Conservation (phyloP, 257 asterid genomes). For the Avicennia marina region DNA sequence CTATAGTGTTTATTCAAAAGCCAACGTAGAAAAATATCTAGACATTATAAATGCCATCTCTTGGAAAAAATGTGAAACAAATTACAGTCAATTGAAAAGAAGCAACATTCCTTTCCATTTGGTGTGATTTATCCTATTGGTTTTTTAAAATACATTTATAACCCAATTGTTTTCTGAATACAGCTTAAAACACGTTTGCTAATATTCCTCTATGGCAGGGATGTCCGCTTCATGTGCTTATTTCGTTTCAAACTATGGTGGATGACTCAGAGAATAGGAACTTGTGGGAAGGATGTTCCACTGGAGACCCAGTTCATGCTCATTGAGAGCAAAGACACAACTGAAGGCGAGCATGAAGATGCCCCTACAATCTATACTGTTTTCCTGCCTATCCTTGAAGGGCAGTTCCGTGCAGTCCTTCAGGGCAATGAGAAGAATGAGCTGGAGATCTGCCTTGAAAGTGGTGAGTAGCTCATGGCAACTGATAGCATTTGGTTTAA, state of each 20-base stretch:
- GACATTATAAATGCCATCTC: no score
- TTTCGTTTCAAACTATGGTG: slow-evolving; percentile 99
- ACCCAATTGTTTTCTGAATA: not conserved
- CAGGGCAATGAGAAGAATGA: slow-evolving; percentile 85
- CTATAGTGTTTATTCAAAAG: no score
- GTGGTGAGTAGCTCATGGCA: slow-evolving; percentile 56
- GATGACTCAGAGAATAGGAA: slow-evolving; percentile 98
- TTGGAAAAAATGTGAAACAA: no score
- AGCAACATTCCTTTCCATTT: no score
- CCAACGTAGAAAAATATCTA: no score
- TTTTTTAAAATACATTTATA: not conserved
- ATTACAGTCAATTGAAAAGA: no score
- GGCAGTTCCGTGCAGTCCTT: slow-evolving; percentile 92
- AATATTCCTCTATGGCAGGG: slow-evolving; percentile 37
- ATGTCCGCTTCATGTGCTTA: slow-evolving; percentile 75
- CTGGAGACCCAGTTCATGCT: slow-evolving; percentile 95
- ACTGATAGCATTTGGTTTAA: slow-evolving; percentile 21
- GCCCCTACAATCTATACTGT: slow-evolving; percentile 68
- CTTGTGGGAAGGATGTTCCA: slow-evolving; percentile 81
- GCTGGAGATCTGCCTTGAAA: slow-evolving; percentile 91
- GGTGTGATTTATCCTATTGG: not conserved
- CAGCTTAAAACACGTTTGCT: not conserved
- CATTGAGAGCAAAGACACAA: slow-evolving; percentile 72
- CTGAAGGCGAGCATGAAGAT: slow-evolving; percentile 51
- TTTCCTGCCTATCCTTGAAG: slow-evolving; percentile 90